A percentile compares a stretch with the other conserved stretches of the same genome.
Evolutionary conservation across 352 stramenopile species (phyloP).

Genomic region (Aphanomyces stellatus): DNA sequence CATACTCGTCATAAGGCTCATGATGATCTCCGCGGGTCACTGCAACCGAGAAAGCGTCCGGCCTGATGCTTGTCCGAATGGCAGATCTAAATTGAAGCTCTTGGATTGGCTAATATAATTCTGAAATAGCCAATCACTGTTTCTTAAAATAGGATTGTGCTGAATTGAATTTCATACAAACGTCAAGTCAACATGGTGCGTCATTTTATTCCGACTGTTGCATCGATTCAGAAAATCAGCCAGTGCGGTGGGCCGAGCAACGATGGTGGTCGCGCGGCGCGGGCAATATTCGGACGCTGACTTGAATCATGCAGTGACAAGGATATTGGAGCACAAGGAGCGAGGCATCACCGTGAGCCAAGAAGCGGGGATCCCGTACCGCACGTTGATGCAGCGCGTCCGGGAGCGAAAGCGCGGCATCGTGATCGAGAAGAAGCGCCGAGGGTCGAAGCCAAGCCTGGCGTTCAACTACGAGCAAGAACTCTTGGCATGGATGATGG

Average conservation of each 20-base stretch:
- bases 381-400: slow-evolving; percentile 9
- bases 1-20: slow-evolving; percentile 19
- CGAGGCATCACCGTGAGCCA: slow-evolving; percentile 1
- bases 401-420: neutral
- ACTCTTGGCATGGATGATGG: slow-evolving; percentile 4
- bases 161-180: slow-evolving; percentile 2
- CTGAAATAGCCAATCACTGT: neutral
- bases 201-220: too few species aligned
- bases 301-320: neutral
- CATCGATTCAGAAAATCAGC: too few species aligned
- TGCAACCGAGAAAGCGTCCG: neutral
- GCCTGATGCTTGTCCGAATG: too few species aligned
- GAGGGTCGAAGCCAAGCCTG: slow-evolving; percentile 3
- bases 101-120: neutral
- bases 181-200: neutral
- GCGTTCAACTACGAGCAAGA: slow-evolving; percentile 3
- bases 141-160: neutral
- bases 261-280: too few species aligned
- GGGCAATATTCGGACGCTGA: neutral
- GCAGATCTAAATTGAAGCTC: neutral
- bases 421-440: neutral
- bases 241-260: too few species aligned
- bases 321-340: neutral
- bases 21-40: neutral
- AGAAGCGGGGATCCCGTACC: neutral